Evolutionary conservation across 1,284 basidiomycete species (phyloP), one percentile per base, ranked within the genome.

Genomic region (Boletus sp.): DNA sequence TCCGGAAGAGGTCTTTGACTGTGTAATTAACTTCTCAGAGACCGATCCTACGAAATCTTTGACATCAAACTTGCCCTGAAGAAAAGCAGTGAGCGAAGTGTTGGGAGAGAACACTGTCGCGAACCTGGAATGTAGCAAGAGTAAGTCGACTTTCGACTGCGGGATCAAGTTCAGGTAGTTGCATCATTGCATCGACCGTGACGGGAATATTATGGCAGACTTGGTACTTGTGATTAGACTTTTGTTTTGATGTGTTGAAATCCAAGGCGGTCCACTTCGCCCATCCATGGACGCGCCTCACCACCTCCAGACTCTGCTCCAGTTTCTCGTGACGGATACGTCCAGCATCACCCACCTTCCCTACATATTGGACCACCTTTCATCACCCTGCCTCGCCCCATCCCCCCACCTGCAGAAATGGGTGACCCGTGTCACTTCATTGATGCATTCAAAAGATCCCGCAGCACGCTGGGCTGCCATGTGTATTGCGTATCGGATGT

Each of bases 31-130:
- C 65, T 82, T 89, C 69, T 95, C 92, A 14, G 90, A 93, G 44
- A 94, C 76, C 8, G 81, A 78, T 19, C 84, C 83, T 43, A 98
- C 78, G 58, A 96, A 94, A 54, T 95, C 92, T 55, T 91, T 90
- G 44, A 91, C 84, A 63, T 93, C 88, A 69, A 96, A 97, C 68
- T 91, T 88, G 53, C 87, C 87, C 88, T 93, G 58, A 27, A 38
- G 47, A 4, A 27, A 26, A 34, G 41, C 16, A 8, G 36, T 57
- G 25, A 54, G 56, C 22, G 13, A 23, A 19, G 19, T 17, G 6
- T 14, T 8, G 13, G 35, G 33, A 17, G 17, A 40, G 19, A 22
- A 39, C 20, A 14, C 14, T 20, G 7, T 14, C n/a, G 23, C 46
- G 22, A 39, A 82, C 84, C 73, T 84, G 82, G 62, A 91, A 91